Conservation (phyloP, 306 rosid genomes). For the Prunus davidiana region DNA sequence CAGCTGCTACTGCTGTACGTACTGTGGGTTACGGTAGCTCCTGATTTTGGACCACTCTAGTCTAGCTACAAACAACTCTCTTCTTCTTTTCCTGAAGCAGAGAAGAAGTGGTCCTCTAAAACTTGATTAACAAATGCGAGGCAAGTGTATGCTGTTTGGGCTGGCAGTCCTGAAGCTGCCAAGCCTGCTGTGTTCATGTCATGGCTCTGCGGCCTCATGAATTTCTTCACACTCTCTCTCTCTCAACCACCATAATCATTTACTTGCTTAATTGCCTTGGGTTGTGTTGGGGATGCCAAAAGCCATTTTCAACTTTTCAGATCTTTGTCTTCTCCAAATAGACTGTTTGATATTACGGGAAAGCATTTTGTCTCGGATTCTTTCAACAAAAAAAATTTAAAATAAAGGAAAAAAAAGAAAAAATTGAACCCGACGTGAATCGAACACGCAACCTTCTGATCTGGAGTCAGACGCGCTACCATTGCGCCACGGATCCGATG, state of each 20-base stretch:
- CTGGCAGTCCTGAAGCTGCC: too few species aligned
- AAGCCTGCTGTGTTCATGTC: too few species aligned
- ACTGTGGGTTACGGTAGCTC: not conserved
- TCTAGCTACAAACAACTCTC: not conserved
- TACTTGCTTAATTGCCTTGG: too few species aligned
- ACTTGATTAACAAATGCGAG: not conserved
- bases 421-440: constrained; percentile 18
- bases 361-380: not conserved
- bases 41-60: not conserved
- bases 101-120: not conserved
- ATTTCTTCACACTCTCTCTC: constrained; percentile 1
- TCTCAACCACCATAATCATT: not conserved
- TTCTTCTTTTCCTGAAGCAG: not conserved
- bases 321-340: not conserved
- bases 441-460: constrained; percentile 33
- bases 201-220: not conserved
- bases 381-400: not conserved
- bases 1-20: not conserved
- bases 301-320: not conserved
- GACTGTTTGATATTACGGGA: not conserved
- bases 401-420: not conserved
- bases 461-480: constrained; percentile 42
- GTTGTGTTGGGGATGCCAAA: not conserved
- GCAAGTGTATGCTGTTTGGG: not conserved
- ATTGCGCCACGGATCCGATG: constrained; percentile 26